These are phyloP conservation scores for Aspergillus sp. DNA, from an alignment of 2,329 filamentous ascomycete species.

Conservation along the genomic window DNA sequence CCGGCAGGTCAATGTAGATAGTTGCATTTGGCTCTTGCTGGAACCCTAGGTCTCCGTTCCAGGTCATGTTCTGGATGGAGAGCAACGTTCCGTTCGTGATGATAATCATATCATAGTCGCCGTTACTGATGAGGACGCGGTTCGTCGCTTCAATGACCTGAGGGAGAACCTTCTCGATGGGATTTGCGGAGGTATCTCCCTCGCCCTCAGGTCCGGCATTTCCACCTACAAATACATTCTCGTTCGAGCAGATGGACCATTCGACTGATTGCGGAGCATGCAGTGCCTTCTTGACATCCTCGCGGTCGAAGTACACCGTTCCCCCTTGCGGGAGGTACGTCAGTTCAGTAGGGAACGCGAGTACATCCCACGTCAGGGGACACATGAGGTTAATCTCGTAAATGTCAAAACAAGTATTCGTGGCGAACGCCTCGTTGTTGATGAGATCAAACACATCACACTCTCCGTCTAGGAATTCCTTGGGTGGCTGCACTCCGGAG, in stretches of 20 bases:
- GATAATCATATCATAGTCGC: conserved; percentile 70
- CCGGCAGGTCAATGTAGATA: conserved; percentile 35
- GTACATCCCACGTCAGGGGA: conserved; percentile 66
- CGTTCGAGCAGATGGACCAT: conserved; percentile 36
- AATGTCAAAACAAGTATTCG: conserved; percentile 78
- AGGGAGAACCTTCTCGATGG: conserved; percentile 51
- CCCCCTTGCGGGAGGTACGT: conserved; percentile 63
- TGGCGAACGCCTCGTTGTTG: conserved; percentile 50
- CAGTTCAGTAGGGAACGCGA: conserved; percentile 59
- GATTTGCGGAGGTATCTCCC: conserved; percentile 50
- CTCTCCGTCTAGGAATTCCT: conserved; percentile 47
- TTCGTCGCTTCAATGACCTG: conserved; percentile 55
- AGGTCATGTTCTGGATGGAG: conserved; percentile 80
- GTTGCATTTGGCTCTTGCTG: conserved; percentile 60
- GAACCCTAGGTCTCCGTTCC: conserved; percentile 72
- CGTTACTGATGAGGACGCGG: conserved; percentile 74
- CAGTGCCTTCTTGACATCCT: conserved; percentile 67
- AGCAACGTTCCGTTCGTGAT: conserved; percentile 70
- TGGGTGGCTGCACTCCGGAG: conserved; percentile 56
- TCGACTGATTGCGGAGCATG: conserved; percentile 53
- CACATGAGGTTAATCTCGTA: conserved; percentile 74
- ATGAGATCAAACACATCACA: conserved; percentile 63
- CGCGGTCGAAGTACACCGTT: conserved; percentile 68
- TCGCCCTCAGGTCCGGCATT: conserved; percentile 36
- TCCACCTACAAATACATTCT: conserved; percentile 47